A percentile compares a stretch with the other conserved stretches of the same genome.
These are phyloP conservation scores for Monosporascus sp. DNA, from an alignment of 2,329 filamentous ascomycete genomes.

Conservation along the genomic window DNA sequence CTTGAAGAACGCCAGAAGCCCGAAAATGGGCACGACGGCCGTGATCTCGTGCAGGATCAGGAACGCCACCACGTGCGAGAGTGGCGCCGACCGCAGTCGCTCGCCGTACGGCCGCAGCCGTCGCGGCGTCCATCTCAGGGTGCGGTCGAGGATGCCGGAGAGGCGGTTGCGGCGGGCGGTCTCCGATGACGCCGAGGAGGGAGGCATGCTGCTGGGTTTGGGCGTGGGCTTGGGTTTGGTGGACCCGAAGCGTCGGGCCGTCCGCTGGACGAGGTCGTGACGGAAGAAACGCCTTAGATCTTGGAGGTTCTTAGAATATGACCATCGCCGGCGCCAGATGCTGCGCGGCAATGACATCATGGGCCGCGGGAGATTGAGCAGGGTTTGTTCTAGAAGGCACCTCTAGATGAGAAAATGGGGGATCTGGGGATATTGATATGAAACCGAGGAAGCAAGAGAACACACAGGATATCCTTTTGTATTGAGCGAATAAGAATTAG, in stretches of 20 bases:
- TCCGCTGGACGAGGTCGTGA: not conserved
- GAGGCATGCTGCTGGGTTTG: not conserved
- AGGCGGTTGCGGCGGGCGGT: slow-evolving; percentile 28
- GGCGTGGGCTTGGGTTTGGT: not conserved
- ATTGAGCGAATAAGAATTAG: too few species aligned
- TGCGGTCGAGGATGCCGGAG: slow-evolving; percentile 42
- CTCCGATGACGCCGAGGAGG: slow-evolving; percentile 4
- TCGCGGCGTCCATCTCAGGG: slow-evolving; percentile 46
- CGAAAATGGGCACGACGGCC: slow-evolving; percentile 73
- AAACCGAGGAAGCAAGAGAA: too few species aligned
- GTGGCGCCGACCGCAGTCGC: slow-evolving; percentile 68
- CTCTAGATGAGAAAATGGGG: too few species aligned
- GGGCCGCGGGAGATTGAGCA: not conserved
- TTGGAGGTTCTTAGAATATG: too few species aligned
- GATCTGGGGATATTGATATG: too few species aligned
- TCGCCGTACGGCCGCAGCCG: slow-evolving; percentile 66
- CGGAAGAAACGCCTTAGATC: not conserved
- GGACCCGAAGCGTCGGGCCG: slow-evolving; percentile 12
- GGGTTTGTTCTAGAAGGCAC: too few species aligned
- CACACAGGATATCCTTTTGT: too few species aligned
- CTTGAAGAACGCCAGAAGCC: slow-evolving; percentile 73
- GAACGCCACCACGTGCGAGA: slow-evolving; percentile 81
- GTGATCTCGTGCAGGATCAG: slow-evolving; percentile 89
- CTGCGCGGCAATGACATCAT: not conserved
- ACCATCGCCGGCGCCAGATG: not conserved